phyloP scores from a whole-genome alignment of 2,329 filamentous ascomycete species.

The Penicillium polonicum region DNA sequence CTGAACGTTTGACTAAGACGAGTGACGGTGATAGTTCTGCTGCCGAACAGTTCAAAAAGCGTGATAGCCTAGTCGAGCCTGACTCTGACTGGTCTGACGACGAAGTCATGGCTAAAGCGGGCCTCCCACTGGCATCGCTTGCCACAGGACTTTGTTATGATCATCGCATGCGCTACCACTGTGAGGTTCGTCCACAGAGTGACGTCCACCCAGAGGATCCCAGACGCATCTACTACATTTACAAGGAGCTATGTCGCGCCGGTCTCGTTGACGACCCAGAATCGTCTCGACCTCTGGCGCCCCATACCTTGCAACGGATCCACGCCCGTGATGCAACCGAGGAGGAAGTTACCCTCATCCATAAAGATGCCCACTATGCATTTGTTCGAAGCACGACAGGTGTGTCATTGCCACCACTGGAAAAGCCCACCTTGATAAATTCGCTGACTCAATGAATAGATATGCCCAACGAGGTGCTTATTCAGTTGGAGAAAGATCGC shows the following conservation, averaged over 20 bases:
- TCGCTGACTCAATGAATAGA: conserved; percentile 36
- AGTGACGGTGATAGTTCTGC: conserved; percentile 27
- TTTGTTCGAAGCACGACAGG: conserved; percentile 66
- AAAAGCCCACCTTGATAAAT: background rate
- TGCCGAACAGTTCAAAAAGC: conserved; percentile 18
- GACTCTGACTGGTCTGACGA: conserved; percentile 46
- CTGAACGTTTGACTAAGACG: conserved; percentile 26
- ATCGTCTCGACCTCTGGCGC: conserved; percentile 48
- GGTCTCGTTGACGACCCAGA: conserved; percentile 70
- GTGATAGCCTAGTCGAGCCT: conserved; percentile 39
- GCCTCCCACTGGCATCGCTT: conserved; percentile 51
- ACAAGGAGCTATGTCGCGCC: conserved; percentile 78
- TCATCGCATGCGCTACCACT: conserved; percentile 91
- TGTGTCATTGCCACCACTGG: conserved; percentile 21
- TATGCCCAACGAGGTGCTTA: conserved; percentile 60
- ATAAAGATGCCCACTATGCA: conserved; percentile 71
- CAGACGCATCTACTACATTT: conserved; percentile 86
- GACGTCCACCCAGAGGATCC: conserved; percentile 95
- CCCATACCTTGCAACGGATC: conserved; percentile 66
- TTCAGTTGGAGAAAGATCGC: conserved; percentile 65
- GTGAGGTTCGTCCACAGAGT: conserved; percentile 67
- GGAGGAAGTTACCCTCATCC: conserved; percentile 77
- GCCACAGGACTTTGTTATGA: conserved; percentile 85
- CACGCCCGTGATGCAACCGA: conserved; percentile 71
- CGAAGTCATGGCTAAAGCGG: conserved; percentile 38